Evolutionary conservation across 441 rosid genomes (phyloP).

Genomic region (Erysimum cheiri): DNA sequence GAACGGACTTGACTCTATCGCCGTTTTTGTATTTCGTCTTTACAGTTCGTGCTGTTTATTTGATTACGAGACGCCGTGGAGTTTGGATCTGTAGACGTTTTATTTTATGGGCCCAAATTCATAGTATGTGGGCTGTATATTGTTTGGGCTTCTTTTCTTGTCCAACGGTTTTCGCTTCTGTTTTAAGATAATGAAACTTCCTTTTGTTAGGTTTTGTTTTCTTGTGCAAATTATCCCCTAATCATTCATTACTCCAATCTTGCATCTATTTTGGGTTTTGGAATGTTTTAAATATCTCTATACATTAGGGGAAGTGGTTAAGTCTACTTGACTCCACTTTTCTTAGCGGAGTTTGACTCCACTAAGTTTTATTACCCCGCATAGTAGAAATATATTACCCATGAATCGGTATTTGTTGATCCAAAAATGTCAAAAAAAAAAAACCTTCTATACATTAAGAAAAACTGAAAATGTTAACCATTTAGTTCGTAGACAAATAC

Average conservation of each 20-base stretch:
- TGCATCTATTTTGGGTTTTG: background rate
- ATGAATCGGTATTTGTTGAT: no score
- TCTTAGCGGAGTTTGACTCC: no score
- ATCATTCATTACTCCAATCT: background rate
- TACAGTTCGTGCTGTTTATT: constrained; percentile 38
- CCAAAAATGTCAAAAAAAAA: no score
- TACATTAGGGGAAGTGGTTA: no score
- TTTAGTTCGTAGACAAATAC: background rate
- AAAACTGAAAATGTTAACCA: background rate
- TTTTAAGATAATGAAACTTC: no score
- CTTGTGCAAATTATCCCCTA: background rate
- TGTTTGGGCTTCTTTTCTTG: background rate
- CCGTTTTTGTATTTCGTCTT: constrained; percentile 29
- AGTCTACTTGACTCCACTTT: no score
- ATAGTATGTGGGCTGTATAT: background rate
- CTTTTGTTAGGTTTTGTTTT: background rate
- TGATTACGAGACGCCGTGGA: constrained; percentile 8
- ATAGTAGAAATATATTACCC: no score
- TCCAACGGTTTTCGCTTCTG: background rate
- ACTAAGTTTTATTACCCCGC: no score
- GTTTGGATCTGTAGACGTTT: background rate
- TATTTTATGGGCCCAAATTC: background rate
- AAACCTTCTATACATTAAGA: no score
- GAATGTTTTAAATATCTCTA: background rate
- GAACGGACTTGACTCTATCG: constrained; percentile 26